Conservation (phyloP, 2,329 filamentous ascomycete species). For the Penicillium polonicum region DNA sequence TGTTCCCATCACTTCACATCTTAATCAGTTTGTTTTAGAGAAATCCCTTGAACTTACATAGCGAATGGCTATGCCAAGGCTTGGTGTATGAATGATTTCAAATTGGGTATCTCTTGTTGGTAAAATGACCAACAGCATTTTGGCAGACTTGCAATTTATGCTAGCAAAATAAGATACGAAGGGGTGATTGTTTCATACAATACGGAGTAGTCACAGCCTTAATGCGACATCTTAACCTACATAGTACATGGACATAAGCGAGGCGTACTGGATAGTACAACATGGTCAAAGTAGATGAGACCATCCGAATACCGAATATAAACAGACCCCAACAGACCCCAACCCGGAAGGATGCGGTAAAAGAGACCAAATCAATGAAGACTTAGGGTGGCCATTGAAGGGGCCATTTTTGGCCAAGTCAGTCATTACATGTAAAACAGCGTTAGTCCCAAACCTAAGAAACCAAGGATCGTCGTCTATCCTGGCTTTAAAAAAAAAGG, state of each 20-base stretch:
- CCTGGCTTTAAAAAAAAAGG: too few species aligned
- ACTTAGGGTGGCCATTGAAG: neutral
- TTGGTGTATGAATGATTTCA: neutral
- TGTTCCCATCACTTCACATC: neutral
- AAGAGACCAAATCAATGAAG: neutral
- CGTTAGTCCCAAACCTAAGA: neutral
- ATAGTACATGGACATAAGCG: neutral
- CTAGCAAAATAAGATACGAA: neutral
- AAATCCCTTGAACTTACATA: neutral
- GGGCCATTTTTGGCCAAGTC: neutral
- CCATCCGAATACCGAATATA: neutral
- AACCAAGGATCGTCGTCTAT: neutral
- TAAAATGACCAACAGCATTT: neutral
- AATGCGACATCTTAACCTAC: neutral
- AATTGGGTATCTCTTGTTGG: neutral
- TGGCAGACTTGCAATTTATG: neutral
- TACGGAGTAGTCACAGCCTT: too few species aligned
- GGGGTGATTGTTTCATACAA: neutral
- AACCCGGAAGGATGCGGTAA: neutral
- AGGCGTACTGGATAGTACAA: neutral
- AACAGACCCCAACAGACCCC: neutral
- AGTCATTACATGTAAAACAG: neutral
- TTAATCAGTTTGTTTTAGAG: neutral
- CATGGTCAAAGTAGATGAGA: neutral
- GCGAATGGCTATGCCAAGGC: neutral